phyloP scores from a whole-genome alignment of 2,329 filamentous ascomycete genomes.

The Byssoonygena ceratinophila region DNA sequence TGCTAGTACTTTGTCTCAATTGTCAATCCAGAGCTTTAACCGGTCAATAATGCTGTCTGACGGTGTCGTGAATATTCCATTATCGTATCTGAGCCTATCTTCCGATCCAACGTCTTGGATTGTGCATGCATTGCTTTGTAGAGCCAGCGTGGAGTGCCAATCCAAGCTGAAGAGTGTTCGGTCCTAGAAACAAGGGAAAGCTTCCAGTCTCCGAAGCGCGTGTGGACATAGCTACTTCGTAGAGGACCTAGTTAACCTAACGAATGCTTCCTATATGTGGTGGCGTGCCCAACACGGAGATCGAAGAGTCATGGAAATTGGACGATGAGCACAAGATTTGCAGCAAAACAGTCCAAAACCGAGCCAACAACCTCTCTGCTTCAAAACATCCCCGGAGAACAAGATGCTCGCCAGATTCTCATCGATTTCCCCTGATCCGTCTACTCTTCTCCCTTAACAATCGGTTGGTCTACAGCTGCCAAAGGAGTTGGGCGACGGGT shows the following conservation, averaged over 20 bases:
- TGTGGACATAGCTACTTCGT: too few relatives aligned
- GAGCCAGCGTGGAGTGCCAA: too few relatives aligned
- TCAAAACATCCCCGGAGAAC: neutral
- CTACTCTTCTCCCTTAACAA: neutral
- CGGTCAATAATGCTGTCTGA: neutral
- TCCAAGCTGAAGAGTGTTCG: too few relatives aligned
- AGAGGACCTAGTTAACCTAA: neutral
- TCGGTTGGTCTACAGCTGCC: neutral
- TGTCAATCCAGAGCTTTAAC: neutral
- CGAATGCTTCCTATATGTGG: neutral
- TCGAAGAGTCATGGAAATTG: neutral
- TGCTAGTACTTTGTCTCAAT: neutral
- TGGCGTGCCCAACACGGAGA: constrained; percentile 4
- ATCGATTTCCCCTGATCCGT: neutral
- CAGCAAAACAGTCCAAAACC: neutral
- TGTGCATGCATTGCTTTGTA: too few relatives aligned
- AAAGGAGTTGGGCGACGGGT: neutral
- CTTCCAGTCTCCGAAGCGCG: too few relatives aligned
- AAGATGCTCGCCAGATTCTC: neutral
- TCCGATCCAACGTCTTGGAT: too few relatives aligned
- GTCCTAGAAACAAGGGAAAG: neutral
- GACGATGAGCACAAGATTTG: neutral
- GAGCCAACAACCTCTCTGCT: neutral
- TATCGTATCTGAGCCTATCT: neutral
- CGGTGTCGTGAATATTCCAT: neutral